These are phyloP conservation scores for Caloboletus firmus DNA, from an alignment of 1,284 basidiomycete genomes.

Conservation along the genomic window DNA sequence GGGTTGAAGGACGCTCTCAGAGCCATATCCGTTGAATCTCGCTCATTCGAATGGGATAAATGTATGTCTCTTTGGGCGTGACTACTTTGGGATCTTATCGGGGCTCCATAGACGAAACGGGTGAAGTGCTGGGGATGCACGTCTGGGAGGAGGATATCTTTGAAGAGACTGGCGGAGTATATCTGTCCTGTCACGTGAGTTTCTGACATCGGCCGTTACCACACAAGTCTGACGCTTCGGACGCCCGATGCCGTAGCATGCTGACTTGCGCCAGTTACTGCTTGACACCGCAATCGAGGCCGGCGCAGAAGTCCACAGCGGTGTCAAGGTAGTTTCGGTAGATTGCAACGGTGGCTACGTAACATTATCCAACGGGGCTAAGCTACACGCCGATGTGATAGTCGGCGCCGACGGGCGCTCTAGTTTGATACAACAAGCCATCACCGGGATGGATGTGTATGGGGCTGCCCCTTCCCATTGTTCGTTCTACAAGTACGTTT, in stretches of 20 bases:
- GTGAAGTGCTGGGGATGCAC: slow-evolving; percentile 51
- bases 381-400: slow-evolving; percentile 54
- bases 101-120: slow-evolving; percentile 40
- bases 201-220: neutral
- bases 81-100: slow-evolving; percentile 7
- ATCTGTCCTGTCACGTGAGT: slow-evolving; percentile 51
- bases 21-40: slow-evolving; percentile 40
- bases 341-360: slow-evolving; percentile 33
- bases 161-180: slow-evolving; percentile 54
- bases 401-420: slow-evolving; percentile 61
- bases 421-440: slow-evolving; percentile 23
- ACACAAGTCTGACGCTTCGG: neutral
- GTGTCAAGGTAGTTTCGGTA: slow-evolving; percentile 42
- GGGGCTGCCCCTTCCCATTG: slow-evolving; percentile 20
- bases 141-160: slow-evolving; percentile 56
- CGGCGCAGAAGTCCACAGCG: slow-evolving; percentile 45
- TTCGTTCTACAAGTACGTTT: slow-evolving; percentile 48
- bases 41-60: slow-evolving; percentile 39
- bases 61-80: slow-evolving; percentile 33
- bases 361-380: slow-evolving; percentile 47
- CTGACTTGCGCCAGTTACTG: slow-evolving; percentile 38
- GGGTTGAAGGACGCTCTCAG: slow-evolving; percentile 44
- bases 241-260: slow-evolving; percentile 16
- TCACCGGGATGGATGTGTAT: slow-evolving; percentile 13
- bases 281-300: slow-evolving; percentile 46